Evolutionary conservation across 140 eudicot species (phyloP).

Genomic region (Cichorium intybus): DNA sequence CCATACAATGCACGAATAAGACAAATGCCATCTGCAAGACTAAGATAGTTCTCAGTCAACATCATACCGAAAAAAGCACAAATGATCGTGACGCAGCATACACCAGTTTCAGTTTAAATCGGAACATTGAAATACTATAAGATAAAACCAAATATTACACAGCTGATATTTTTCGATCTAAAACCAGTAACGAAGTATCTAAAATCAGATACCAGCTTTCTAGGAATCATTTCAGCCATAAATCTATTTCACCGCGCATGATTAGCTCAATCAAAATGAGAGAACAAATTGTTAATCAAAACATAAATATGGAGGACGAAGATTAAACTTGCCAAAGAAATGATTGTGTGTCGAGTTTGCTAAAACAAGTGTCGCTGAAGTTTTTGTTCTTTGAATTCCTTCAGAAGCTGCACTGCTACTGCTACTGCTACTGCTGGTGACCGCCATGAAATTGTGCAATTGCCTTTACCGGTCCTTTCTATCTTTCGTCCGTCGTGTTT

Average conservation of each 20-base stretch:
- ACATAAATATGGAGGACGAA: neutral
- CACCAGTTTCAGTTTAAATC: neutral
- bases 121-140: neutral
- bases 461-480: neutral
- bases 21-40: slow-evolving; percentile 10
- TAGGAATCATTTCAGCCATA: neutral
- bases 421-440: slow-evolving; percentile 18
- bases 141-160: neutral
- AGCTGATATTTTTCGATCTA: neutral
- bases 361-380: slow-evolving; percentile 25
- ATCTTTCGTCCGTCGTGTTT: neutral
- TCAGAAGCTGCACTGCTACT: slow-evolving; percentile 15
- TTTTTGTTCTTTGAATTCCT: slow-evolving; percentile 14
- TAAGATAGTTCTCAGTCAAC: neutral
- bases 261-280: neutral
- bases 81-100: slow-evolving; percentile 6
- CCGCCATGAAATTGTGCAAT: slow-evolving; percentile 28
- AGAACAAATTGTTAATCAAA: neutral
- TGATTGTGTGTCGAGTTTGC: slow-evolving; percentile 25
- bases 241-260: neutral
- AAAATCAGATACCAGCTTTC: neutral
- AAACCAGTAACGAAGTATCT: neutral
- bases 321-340: slow-evolving; percentile 30
- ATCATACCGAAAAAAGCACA: neutral
- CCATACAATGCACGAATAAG: neutral